A percentile compares a stretch with the other conserved stretches of the same genome.
Evolutionary conservation across 2,329 filamentous ascomycete species (phyloP).

Genomic region (Gliomastix tumulicola): DNA sequence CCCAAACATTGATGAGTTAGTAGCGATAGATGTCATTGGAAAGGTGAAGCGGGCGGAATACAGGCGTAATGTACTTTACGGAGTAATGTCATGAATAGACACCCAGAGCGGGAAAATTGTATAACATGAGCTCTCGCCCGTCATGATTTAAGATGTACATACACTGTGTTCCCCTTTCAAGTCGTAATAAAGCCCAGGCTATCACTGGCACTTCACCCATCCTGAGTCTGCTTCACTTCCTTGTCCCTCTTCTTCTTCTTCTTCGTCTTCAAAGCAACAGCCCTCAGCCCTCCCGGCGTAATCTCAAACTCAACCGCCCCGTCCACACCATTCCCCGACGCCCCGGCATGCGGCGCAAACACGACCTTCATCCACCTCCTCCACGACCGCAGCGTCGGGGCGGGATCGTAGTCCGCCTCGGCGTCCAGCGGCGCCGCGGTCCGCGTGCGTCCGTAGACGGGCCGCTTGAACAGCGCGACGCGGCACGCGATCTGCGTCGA

Average conservation of each 20-base stretch:
- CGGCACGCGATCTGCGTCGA: slow-evolving; percentile 80
- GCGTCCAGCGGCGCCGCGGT: slow-evolving; percentile 19
- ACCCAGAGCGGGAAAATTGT: no score
- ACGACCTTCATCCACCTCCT: slow-evolving; percentile 80
- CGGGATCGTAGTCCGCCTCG: slow-evolving; percentile 21
- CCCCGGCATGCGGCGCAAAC: slow-evolving; percentile 70
- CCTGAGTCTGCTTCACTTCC: not conserved
- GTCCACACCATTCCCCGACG: slow-evolving; percentile 37
- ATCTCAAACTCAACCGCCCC: slow-evolving; percentile 69
- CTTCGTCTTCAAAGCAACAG: slow-evolving; percentile 10
- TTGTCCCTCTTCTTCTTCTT: slow-evolving; percentile 2
- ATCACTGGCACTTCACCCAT: no score
- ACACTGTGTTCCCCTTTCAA: no score
- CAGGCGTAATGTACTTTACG: no score
- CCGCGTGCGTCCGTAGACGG: slow-evolving; percentile 38
- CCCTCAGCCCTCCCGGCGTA: slow-evolving; percentile 53
- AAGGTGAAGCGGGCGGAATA: no score
- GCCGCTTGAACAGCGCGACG: slow-evolving; percentile 71
- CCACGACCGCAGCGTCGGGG: slow-evolving; percentile 51
- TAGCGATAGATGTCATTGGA: no score
- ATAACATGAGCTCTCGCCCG: no score
- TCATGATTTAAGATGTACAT: no score
- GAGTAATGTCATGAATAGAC: no score
- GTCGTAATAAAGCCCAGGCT: no score
- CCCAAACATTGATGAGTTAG: no score